Percentiles rank a stretch among this genome's conserved stretches.
Conservation (phyloP, 768 basidiomycete genomes). For the Lanmaoa rubissima region DNA sequence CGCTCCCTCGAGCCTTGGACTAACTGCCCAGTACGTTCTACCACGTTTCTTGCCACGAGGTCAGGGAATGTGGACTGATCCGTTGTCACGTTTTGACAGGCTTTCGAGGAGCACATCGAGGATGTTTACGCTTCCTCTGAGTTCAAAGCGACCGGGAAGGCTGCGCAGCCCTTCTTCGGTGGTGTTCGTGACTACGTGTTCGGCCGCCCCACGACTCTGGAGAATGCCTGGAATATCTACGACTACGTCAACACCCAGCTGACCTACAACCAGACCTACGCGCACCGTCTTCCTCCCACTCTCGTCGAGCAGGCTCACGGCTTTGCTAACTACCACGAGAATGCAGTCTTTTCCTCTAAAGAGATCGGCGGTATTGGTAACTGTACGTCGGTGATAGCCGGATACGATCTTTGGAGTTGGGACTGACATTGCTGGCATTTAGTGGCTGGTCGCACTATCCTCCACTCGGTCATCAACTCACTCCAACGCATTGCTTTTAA, state of each 20-base stretch:
- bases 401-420: not conserved
- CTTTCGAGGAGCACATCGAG: conserved; percentile 63
- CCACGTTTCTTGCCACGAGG: not conserved
- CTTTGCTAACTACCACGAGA: conserved; percentile 79
- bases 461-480: conserved; percentile 67
- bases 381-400: conserved; percentile 47
- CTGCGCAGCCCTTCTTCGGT: conserved; percentile 64
- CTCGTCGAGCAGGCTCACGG: conserved; percentile 71
- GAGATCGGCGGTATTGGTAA: conserved; percentile 71
- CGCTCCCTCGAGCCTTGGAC: conserved; percentile 84
- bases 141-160: conserved; percentile 60
- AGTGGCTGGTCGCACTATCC: conserved; percentile 83
- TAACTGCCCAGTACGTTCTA: conserved; percentile 46
- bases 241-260: conserved; percentile 77
- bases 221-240: conserved; percentile 77
- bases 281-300: conserved; percentile 76
- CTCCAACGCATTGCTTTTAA: conserved; percentile 79
- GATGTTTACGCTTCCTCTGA: conserved; percentile 58
- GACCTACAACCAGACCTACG: conserved; percentile 80
- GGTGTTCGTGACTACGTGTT: conserved; percentile 68
- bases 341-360: conserved; percentile 64
- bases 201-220: conserved; percentile 61
- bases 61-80: conserved; percentile 10
- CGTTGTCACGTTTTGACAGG: conserved; percentile 33
- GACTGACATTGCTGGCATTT: conserved; percentile 12